A percentile compares a stretch with the other conserved stretches of the same genome.
These are phyloP conservation scores for Allium fistulosum DNA, from an alignment of 106 monocot species.

Conservation along the genomic window DNA sequence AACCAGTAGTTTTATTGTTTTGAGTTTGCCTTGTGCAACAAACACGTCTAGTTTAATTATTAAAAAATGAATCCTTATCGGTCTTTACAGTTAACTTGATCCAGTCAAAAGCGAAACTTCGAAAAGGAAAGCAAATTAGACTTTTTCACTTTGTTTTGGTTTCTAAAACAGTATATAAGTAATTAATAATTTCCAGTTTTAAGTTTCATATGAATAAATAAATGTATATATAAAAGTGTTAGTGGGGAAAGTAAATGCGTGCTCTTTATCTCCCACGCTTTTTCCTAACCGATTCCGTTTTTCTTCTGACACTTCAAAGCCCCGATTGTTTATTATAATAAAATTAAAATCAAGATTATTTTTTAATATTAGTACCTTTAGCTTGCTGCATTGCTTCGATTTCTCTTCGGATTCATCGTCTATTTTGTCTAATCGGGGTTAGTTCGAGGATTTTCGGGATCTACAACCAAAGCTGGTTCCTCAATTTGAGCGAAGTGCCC, in stretches of 20 bases:
- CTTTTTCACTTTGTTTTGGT: no score
- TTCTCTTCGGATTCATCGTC: constrained; percentile 3
- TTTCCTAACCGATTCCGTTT: constrained; percentile 5
- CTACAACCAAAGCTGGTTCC: background rate
- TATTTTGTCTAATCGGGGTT: background rate
- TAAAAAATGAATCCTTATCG: no score
- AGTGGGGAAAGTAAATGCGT: background rate
- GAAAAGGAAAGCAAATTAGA: no score
- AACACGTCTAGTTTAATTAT: no score
- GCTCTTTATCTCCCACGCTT: constrained; percentile 1
- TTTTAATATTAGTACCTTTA: background rate
- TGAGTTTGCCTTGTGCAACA: no score
- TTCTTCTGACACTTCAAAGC: background rate
- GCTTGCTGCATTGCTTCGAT: background rate
- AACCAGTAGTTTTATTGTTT: no score
- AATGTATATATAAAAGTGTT: background rate
- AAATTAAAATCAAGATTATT: no score
- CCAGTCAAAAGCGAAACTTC: no score
- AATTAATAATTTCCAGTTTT: no score
- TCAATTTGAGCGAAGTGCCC: background rate
- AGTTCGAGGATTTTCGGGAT: constrained; percentile 5
- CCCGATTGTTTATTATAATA: no score
- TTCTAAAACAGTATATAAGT: no score
- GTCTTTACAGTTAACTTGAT: no score
- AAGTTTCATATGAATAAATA: background rate